phyloP scores from a whole-genome alignment of 1,284 basidiomycete genomes.

The Pseudomicrostroma phylloplanum region DNA sequence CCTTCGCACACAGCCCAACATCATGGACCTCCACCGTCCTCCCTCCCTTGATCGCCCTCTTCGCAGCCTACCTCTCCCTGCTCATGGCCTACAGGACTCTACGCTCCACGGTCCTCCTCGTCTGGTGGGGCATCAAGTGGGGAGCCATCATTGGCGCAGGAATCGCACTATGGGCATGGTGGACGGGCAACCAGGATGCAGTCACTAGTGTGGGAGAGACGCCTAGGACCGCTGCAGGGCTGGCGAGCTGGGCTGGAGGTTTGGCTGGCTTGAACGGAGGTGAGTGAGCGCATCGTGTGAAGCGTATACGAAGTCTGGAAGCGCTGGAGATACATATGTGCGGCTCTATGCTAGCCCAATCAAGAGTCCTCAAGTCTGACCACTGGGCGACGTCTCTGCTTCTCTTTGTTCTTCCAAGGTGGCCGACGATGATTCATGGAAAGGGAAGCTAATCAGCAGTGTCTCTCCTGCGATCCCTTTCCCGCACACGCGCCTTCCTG shows the following conservation, averaged over 20 bases:
- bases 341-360: too few species aligned
- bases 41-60: constrained; percentile 33
- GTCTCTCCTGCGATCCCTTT: too few species aligned
- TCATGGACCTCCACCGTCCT: constrained; percentile 34
- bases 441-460: too few species aligned
- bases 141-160: constrained; percentile 29
- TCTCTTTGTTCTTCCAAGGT: too few species aligned
- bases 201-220: constrained; percentile 11
- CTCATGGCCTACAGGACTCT: constrained; percentile 32
- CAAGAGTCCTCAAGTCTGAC: too few species aligned
- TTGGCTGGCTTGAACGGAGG: too few species aligned
- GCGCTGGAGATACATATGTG: too few species aligned
- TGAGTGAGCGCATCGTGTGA: too few species aligned
- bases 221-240: neutral
- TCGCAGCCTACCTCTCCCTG: constrained; percentile 32
- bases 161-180: constrained; percentile 37
- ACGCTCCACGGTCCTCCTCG: constrained; percentile 23
- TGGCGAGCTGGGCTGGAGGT: neutral
- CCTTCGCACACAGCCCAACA: constrained; percentile 13
- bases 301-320: too few species aligned
- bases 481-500: too few species aligned
- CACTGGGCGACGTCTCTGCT: too few species aligned
- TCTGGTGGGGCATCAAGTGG: constrained; percentile 38
- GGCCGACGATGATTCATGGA: too few species aligned
- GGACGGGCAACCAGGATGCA: constrained; percentile 27